These are phyloP conservation scores for Colletotrichum gloeosporioides DNA, from an alignment of 2,329 filamentous ascomycete species.

Conservation along the genomic window DNA sequence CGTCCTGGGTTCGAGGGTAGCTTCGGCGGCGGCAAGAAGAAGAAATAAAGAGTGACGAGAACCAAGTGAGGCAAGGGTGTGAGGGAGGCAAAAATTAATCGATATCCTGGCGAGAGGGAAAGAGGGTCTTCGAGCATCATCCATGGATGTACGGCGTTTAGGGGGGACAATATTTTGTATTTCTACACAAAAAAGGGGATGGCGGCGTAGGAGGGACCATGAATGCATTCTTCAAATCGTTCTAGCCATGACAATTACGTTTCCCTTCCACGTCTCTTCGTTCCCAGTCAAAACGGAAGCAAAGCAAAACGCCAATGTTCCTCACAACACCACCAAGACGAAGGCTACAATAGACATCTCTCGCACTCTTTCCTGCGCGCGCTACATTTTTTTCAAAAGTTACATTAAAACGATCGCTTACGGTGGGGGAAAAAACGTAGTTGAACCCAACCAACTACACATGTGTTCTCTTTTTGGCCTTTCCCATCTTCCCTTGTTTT, in stretches of 20 bases:
- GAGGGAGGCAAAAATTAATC: conserved; percentile 1
- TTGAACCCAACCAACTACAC: conserved; percentile 16
- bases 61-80: background rate
- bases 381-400: background rate
- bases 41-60: conserved; percentile 20
- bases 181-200: conserved; percentile 2
- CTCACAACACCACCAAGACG: background rate
- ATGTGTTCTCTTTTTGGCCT: conserved; percentile 8
- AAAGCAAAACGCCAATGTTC: background rate
- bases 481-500: background rate
- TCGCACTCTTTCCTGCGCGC: background rate
- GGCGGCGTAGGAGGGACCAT: conserved; percentile 17
- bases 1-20: conserved; percentile 73
- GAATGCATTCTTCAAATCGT: conserved; percentile 18
- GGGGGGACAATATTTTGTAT: background rate
- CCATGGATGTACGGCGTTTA: conserved; percentile 11
- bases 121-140: background rate
- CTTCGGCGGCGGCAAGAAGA: conserved; percentile 64
- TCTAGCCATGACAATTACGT: conserved; percentile 11
- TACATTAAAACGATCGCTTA: conserved; percentile 21
- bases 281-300: background rate
- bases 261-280: background rate
- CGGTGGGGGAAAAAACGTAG: conserved; percentile 5
- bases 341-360: background rate
- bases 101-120: background rate